These are phyloP conservation scores for Stenocarpella maydis DNA, from an alignment of 2,329 filamentous ascomycete species.

Conservation along the genomic window DNA sequence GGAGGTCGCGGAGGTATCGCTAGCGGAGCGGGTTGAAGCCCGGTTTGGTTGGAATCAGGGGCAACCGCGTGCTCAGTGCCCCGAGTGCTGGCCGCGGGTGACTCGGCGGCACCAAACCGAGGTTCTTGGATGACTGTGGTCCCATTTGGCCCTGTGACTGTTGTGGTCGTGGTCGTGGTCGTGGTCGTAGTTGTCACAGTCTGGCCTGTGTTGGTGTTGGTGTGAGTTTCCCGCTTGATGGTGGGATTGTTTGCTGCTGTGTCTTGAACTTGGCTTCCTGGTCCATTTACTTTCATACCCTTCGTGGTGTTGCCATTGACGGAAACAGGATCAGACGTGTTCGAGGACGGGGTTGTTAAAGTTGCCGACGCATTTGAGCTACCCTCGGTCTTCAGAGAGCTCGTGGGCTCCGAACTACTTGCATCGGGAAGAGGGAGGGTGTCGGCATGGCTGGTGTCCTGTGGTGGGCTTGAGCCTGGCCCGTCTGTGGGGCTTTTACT, in stretches of 20 bases:
- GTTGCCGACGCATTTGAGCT: slow-evolving; percentile 8
- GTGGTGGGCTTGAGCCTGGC: neutral
- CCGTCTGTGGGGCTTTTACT: slow-evolving; percentile 1
- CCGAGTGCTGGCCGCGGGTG: neutral
- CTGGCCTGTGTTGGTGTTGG: slow-evolving; percentile 18
- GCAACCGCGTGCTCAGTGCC: neutral
- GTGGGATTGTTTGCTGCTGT: neutral
- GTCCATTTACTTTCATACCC: neutral
- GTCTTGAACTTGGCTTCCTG: neutral
- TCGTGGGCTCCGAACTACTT: neutral
- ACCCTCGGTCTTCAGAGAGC: neutral
- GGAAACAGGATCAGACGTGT: neutral
- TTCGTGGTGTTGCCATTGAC: neutral
- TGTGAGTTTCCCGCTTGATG: slow-evolving; percentile 24
- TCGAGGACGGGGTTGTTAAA: slow-evolving; percentile 4
- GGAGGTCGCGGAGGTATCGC: neutral
- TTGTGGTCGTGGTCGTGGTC: neutral
- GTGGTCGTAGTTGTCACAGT: slow-evolving; percentile 14
- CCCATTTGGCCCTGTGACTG: neutral
- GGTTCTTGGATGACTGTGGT: slow-evolving; percentile 14
- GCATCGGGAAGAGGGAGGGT: neutral
- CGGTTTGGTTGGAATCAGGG: neutral
- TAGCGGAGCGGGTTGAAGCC: slow-evolving; percentile 4
- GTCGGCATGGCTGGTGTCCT: neutral
- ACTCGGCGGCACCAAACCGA: neutral